A percentile compares a stretch with the other conserved stretches of the same genome.
Evolutionary conservation across 495 filamentous ascomycete genomes (phyloP).

Genomic region (Parathielavia hyrcaniae): DNA sequence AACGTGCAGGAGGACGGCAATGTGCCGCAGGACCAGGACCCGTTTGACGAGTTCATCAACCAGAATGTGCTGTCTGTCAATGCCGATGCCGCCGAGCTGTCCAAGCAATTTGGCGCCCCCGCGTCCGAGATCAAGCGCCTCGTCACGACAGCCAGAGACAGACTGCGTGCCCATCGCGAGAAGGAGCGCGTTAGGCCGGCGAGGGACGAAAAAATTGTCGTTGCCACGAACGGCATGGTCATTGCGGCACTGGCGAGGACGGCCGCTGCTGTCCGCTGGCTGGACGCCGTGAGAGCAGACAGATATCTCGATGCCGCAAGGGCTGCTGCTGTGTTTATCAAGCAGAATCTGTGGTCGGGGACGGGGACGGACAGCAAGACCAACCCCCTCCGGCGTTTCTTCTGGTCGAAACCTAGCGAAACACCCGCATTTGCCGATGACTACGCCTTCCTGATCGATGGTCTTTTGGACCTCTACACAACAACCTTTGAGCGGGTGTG

Average conservation of each 20-base stretch:
- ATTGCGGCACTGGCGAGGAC: conserved; percentile 76
- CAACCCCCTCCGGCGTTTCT: conserved; percentile 67
- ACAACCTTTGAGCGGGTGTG: conserved; percentile 74
- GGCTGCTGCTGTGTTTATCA: conserved; percentile 70
- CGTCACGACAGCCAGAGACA: conserved; percentile 61
- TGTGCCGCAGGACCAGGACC: conserved; percentile 74
- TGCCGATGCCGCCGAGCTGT: conserved; percentile 56
- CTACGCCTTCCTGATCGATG: conserved; percentile 84
- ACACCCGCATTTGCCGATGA: conserved; percentile 85
- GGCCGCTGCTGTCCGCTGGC: conserved; percentile 55
- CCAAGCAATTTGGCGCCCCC: conserved; percentile 69
- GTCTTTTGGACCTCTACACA: conserved; percentile 82
- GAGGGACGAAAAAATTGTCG: conserved; percentile 87
- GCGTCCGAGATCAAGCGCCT: conserved; percentile 66
- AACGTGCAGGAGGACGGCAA: conserved; percentile 85
- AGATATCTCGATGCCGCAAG: conserved; percentile 59
- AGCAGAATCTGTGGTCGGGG: conserved; percentile 66
- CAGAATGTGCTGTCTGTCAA: conserved; percentile 53
- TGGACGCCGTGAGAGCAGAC: conserved; percentile 49
- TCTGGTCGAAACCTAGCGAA: conserved; percentile 61
- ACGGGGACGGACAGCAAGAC: conserved; percentile 32
- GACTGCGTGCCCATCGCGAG: conserved; percentile 66
- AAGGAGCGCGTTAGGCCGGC: conserved; percentile 71
- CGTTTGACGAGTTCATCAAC: conserved; percentile 89
- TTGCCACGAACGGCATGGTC: conserved; percentile 82